Evolutionary conservation across 768 basidiomycete genomes (phyloP), one percentile per base, ranked within the genome.

Genomic region (Mycena belliarum): DNA sequence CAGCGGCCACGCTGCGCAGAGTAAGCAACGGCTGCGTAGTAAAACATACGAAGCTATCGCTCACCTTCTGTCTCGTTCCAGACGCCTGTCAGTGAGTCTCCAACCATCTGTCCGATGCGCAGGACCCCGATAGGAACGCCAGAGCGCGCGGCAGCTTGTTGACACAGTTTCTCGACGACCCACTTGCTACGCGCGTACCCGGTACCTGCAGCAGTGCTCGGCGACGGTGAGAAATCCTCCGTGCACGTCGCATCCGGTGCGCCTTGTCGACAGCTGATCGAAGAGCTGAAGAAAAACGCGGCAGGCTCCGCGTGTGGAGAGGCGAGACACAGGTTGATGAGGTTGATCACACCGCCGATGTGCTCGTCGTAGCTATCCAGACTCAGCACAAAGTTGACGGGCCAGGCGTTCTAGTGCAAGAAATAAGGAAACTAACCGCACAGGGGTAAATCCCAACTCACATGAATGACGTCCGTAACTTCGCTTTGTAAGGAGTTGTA

Each of bases 41-140:
- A 35, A 15, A 15, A 15, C 12, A 35, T 15, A 35, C 16, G 16
- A 37, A 10, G 20, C 12, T 11, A 29, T 11, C 49, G 65, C 72
- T 9, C 50, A 73, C 73, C 65, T 66, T 75, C 82, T 1, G 81
- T 82, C 59, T 81, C 78, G 66, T 82, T 83, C 82, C 81, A 82
- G 6, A 80, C 75, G 8, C 80, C 81, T 41, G 71, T 64, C 26
- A 71, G 51, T 0, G 79, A 75, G 57, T 84, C 81, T 1, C 82
- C 82, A 3, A 80, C 82, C 71, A 84, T 76, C 60, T 84, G 83
- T 4, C 83, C 82, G n/a, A 84, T 81, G 15, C 82, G 69, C 56
- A 81, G 55, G 1, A 77, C 72, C 16, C 72, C 74, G 20, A 74
- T 72, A 15, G 68, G 61, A 1, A 75, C 61, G 0, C 64, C 61